Percentiles rank a stretch among this genome's conserved stretches.
phyloP scores from a whole-genome alignment of 2,329 filamentous ascomycete genomes.

The Trichoderma breve region DNA sequence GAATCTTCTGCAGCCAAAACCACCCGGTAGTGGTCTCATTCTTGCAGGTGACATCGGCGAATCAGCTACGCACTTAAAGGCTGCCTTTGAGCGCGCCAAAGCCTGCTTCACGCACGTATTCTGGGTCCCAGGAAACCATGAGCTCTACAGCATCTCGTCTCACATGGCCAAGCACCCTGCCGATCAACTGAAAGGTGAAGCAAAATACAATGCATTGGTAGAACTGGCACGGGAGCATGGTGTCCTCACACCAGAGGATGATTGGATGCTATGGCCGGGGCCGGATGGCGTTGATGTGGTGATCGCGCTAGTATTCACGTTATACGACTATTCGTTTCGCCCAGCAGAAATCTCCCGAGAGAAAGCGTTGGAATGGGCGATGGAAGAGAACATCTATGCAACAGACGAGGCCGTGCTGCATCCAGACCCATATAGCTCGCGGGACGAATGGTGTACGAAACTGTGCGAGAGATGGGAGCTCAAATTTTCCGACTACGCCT shows the following conservation, averaged over 20 bases:
- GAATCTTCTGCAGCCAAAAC: constrained; percentile 4
- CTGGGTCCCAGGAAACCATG: constrained; percentile 14
- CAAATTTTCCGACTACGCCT: constrained; percentile 1
- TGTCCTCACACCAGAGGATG: constrained; percentile 14
- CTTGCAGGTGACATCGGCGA: constrained; percentile 12
- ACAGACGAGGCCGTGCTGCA: constrained; percentile 11
- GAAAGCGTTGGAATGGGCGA: constrained; percentile 8
- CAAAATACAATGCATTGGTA: constrained; percentile 8
- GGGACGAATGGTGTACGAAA: constrained; percentile 7
- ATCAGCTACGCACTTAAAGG: not conserved
- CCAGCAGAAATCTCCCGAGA: not conserved
- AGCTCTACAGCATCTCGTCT: constrained; percentile 7
- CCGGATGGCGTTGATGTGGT: constrained; percentile 1
- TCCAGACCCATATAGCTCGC: not conserved
- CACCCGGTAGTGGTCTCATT: not conserved
- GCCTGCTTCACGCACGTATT: constrained; percentile 12
- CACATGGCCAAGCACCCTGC: not conserved
- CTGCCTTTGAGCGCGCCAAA: constrained; percentile 12
- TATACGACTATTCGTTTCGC: constrained; percentile 14
- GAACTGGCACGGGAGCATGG: not conserved
- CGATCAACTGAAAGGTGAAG: not conserved
- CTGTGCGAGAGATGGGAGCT: constrained; percentile 12
- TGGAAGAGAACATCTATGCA: constrained; percentile 3
- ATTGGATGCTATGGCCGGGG: constrained; percentile 13
- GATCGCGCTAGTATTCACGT: constrained; percentile 4